Evolutionary conservation across 2,329 filamentous ascomycete species (phyloP), one percentile per base, ranked within the genome.

Genomic region (Ophiosphaerella korrae): DNA sequence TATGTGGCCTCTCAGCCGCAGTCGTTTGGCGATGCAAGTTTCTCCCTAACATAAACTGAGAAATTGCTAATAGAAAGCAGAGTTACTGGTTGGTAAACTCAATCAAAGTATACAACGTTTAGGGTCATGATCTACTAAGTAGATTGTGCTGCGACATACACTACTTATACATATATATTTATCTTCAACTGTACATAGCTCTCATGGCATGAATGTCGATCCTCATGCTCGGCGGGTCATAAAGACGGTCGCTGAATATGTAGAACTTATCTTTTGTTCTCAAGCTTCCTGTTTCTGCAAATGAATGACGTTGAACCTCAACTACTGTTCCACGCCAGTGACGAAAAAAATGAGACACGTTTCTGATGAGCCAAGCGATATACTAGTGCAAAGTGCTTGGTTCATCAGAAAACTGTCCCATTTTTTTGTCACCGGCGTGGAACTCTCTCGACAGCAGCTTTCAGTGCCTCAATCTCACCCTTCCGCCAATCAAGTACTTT

Each of bases 81-180:
- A 65, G 57, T 2, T 75, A 75, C 53, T 75, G 73, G 73, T 57
- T 74, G 23, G 54, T 75, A 39, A 75, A 75, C 48, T 74, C 67
- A 0, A 53, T 75, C 36, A 74, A 73, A 50, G 71, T 75, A 4
- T 75, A 72, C 53, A 71, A 59, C 34, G 68, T 65, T 12, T 73
- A 48, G 60, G 11, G 5, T 36, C 21, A 26, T 12, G 18, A 11
- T 24, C 7, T 7, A 23, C 14, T 5, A n/a, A n/a, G n/a, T n/a
- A n/a, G n/a, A n/a, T n/a, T n/a, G 12, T n/a, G 4, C 16, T 24
- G 24, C 16, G n/a, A 7, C 33, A 14, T 43, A 2, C 5, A 21
- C 18, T 34, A 8, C 35, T 23, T 13, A n/a, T 23, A 13, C 14
- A 4, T 26, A 26, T 14, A 14, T 26, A 39, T n/a, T 11, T 16